Evolutionary conservation across 2,329 filamentous ascomycete species (phyloP).

Genomic region (Paraconiothyrium brasiliense): DNA sequence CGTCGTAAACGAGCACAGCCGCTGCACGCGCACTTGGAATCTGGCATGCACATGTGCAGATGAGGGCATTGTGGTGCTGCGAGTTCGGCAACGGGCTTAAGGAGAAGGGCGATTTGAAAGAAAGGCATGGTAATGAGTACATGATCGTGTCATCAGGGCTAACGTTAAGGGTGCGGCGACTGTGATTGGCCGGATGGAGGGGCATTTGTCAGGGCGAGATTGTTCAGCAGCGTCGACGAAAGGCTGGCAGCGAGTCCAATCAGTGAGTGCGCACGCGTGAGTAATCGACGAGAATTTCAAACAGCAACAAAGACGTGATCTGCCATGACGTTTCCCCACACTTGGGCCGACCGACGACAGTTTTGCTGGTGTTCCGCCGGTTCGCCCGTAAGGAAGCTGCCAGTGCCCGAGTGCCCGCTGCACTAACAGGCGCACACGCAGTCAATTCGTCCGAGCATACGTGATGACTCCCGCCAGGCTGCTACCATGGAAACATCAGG

Average conservation of each 20-base stretch:
- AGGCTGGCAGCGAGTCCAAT: slow-evolving; percentile 31
- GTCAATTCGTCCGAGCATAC: slow-evolving; percentile 12
- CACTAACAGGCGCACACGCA: not conserved
- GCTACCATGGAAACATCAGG: slow-evolving; percentile 5
- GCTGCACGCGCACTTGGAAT: not conserved
- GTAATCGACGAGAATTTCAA: slow-evolving; percentile 4
- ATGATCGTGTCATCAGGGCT: slow-evolving; percentile 28
- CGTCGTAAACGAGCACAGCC: not conserved
- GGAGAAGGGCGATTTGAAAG: not conserved
- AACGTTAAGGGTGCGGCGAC: slow-evolving; percentile 13
- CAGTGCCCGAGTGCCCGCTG: slow-evolving; percentile 10
- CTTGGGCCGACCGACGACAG: not conserved
- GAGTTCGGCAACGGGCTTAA: not conserved
- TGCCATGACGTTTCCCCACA: slow-evolving; percentile 17
- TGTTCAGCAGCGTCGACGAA: slow-evolving; percentile 41
- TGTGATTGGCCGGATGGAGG: slow-evolving; percentile 14
- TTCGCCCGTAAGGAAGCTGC: slow-evolving; percentile 1
- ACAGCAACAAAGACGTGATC: slow-evolving; percentile 8
- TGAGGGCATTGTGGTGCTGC: not conserved
- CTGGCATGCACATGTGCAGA: not conserved
- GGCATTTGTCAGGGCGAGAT: slow-evolving; percentile 38
- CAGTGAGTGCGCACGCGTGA: slow-evolving; percentile 14
- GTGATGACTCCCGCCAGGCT: not conserved
- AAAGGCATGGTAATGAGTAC: slow-evolving; percentile 9
- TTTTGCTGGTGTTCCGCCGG: not conserved